Evolutionary conservation across 2,329 filamentous ascomycete species (phyloP), one percentile per base, ranked within the genome.

Genomic region (Monosporascus sp.): DNA sequence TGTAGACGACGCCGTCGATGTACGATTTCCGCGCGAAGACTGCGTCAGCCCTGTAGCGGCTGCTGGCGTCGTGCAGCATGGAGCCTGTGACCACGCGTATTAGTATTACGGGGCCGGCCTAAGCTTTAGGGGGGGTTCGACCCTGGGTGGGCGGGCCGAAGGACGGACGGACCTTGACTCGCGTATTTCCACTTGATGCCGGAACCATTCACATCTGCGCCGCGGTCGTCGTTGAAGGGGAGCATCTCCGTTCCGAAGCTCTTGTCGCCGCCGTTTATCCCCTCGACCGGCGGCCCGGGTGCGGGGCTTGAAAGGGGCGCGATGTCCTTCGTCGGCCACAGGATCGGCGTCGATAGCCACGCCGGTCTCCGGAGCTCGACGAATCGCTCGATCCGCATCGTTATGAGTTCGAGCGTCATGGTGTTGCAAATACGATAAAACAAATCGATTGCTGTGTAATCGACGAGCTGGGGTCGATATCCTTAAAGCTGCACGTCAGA

Each of bases 1-100:
- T 72, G 64, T 86, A 86, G 3, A 79, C 78, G 4, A 86, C 68
- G 53, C 82, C 79, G 59, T 87, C 81, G 48, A 88, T 69, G 65
- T 86, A 88, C 9, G 85, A 74, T 57, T 82, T 81, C 25, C 85
- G 77, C 49, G 81, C 79, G 59, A 83, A 77, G n/a, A 66, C 62
- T 3, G 70, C 53, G 47, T 74, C 70, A 24, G 65, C 65, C 36
- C 69, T 68, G 42, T 79, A 52, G 22, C 66, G 55, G 65, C 56
- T 56, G 63, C 49, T 61, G 38, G 57, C 54, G 17, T 60, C 59
- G 27, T 66, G 61, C 41, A 66, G 53, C 38, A 57, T 59, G 36
- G 57, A 58, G 14, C 60, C 64, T 66, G 50, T 5, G 11, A n/a
- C 8, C 47, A 9, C 38, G 22, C 14, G 49, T 45, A 11, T 20